A percentile compares a stretch with the other conserved stretches of the same genome.
Evolutionary conservation across 768 basidiomycete species (phyloP).

Genomic region (Podaxis sp.): DNA sequence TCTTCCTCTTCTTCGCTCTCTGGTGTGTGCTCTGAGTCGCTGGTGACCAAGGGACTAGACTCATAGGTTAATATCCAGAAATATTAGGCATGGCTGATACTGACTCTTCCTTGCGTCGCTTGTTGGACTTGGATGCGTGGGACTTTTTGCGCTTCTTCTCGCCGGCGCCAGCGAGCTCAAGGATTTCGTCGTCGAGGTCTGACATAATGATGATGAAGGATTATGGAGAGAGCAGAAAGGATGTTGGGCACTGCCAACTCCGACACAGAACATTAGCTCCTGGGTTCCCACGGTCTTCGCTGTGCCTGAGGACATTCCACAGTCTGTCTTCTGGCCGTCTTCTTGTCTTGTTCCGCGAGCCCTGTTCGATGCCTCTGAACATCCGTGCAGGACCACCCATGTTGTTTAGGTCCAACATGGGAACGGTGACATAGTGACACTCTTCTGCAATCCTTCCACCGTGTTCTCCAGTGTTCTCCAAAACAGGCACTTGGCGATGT

Average conservation of each 20-base stretch:
- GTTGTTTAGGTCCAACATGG: not conserved
- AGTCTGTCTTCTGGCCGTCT: not conserved
- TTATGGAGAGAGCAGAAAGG: not conserved
- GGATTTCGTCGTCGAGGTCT: slow-evolving; percentile 69
- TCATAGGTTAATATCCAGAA: slow-evolving; percentile 12
- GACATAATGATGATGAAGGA: slow-evolving; percentile 34
- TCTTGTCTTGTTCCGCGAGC: not conserved
- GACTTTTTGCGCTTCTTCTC: slow-evolving; percentile 66
- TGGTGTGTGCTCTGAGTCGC: slow-evolving; percentile 52
- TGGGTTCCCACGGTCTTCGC: slow-evolving; percentile 6
- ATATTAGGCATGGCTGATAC: slow-evolving; percentile 20
- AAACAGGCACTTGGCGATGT: not conserved
- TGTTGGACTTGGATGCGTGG: slow-evolving; percentile 39
- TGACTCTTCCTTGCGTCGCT: slow-evolving; percentile 76
- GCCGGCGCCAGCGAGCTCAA: slow-evolving; percentile 71
- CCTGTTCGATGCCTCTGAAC: not conserved
- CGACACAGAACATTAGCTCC: not conserved
- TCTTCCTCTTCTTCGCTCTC: slow-evolving; percentile 64
- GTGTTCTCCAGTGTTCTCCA: not conserved
- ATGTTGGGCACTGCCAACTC: not conserved
- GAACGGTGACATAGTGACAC: not conserved
- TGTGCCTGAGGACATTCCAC: not conserved
- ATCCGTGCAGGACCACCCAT: not conserved
- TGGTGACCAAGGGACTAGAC: slow-evolving; percentile 25
- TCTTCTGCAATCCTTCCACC: not conserved